These are phyloP conservation scores for Colletotrichum sp. DNA, from an alignment of 2,329 filamentous ascomycete genomes.

Conservation along the genomic window DNA sequence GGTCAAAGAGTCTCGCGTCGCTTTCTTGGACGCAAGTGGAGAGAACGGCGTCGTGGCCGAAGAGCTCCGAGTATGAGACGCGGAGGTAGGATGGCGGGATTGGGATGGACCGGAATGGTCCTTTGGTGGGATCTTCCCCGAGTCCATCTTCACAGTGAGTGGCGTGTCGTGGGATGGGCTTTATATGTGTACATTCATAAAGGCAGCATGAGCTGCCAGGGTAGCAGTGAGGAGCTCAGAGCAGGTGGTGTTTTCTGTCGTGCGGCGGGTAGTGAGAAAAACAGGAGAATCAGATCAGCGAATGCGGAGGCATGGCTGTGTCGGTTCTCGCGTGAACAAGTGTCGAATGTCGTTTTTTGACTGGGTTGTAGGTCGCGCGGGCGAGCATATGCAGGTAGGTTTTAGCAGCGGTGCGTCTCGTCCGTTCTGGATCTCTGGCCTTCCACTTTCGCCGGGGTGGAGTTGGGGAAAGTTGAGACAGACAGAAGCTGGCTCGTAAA, in stretches of 20 bases:
- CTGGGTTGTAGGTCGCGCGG: constrained; percentile 1
- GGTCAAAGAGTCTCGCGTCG: constrained; percentile 40
- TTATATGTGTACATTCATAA: constrained; percentile 10
- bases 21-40: constrained; percentile 12
- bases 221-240: constrained; percentile 1
- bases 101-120: constrained; percentile 11
- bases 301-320: constrained; percentile 17
- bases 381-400: constrained; percentile 11
- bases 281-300: constrained; percentile 8
- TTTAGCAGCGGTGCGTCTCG: constrained; percentile 1
- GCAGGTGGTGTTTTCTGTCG: constrained; percentile 1
- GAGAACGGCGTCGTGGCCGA: constrained; percentile 8
- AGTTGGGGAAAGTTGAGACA: constrained; percentile 8
- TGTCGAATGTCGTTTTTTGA: background rate
- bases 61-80: background rate
- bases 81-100: background rate
- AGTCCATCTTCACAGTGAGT: constrained; percentile 13
- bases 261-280: background rate
- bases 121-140: background rate
- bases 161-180: constrained; percentile 1
- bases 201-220: background rate
- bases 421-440: constrained; percentile 7
- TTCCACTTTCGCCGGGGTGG: constrained; percentile 2
- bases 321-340: constrained; percentile 2
- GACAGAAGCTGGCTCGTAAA: background rate